Evolutionary conservation across 2,329 filamentous ascomycete species (phyloP).

Genomic region (Hymenoscyphus scutula): DNA sequence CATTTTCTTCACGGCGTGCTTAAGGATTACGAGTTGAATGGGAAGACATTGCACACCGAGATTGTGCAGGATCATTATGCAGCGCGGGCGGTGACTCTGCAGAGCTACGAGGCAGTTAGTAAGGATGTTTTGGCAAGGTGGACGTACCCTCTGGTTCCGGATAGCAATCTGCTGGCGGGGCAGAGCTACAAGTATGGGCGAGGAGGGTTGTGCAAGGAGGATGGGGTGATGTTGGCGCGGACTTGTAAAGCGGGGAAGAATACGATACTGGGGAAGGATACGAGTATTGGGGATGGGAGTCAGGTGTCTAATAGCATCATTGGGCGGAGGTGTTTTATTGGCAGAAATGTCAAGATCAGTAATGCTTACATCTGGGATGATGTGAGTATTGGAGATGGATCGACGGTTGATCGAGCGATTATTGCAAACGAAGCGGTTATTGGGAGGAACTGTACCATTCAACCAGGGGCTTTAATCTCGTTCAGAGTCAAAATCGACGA

Average conservation of each 20-base stretch:
- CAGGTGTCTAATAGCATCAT: conserved; percentile 74
- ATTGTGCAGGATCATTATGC: conserved; percentile 82
- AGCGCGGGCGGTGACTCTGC: conserved; percentile 79
- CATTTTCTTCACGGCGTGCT: conserved; percentile 90
- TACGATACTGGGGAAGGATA: conserved; percentile 74
- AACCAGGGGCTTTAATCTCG: conserved; percentile 74
- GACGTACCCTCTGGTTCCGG: conserved; percentile 85
- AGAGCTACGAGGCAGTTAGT: conserved; percentile 85
- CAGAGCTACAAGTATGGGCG: conserved; percentile 73
- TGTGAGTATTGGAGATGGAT: conserved; percentile 71
- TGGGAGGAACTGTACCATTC: conserved; percentile 67
- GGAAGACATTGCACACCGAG: conserved; percentile 92
- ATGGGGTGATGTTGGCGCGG: conserved; percentile 69
- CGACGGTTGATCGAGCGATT: conserved; percentile 68
- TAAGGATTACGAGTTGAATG: conserved; percentile 95
- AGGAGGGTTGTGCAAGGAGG: conserved; percentile 73
- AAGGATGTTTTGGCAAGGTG: conserved; percentile 83
- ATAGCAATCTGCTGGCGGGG: conserved; percentile 77
- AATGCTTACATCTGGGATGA: conserved; percentile 89
- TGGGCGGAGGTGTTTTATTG: conserved; percentile 82
- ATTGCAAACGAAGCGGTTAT: conserved; percentile 71
- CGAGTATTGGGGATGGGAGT: conserved; percentile 70
- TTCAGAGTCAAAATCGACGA: conserved; percentile 73
- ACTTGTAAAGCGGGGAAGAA: conserved; percentile 67
- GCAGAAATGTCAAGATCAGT: conserved; percentile 75